phyloP scores from a whole-genome alignment of 495 filamentous ascomycete genomes.

The Tuber calosporum region DNA sequence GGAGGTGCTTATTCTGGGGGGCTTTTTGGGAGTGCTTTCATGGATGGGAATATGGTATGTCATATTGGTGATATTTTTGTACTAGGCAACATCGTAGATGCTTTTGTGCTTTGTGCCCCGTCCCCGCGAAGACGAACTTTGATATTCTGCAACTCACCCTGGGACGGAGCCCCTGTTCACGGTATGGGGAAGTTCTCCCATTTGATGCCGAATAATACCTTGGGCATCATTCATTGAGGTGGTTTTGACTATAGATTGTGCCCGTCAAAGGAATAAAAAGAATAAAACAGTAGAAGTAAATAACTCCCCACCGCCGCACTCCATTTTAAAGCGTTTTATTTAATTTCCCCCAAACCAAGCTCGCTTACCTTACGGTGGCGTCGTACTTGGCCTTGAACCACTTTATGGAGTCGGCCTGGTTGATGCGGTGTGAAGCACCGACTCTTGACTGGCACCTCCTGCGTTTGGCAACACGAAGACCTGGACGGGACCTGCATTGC shows the following conservation, averaged over 20 bases:
- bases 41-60: not conserved
- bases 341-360: not conserved
- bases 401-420: constrained; percentile 84
- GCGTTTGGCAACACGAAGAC: constrained; percentile 93
- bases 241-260: not conserved
- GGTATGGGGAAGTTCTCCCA: not conserved
- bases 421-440: constrained; percentile 85
- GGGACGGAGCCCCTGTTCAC: not conserved
- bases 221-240: not conserved
- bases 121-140: not conserved
- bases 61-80: not conserved
- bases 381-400: constrained; percentile 99
- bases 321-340: constrained; percentile 1
- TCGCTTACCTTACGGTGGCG: constrained; percentile 80
- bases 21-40: not conserved
- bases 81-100: not conserved
- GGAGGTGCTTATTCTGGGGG: not conserved
- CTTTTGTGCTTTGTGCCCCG: not conserved
- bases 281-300: not conserved
- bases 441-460: constrained; percentile 79
- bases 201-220: not conserved
- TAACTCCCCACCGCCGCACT: not conserved
- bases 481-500: constrained; percentile 69
- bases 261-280: not conserved
- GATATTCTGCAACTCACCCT: not conserved